Base-by-base conservation (phyloP, 2,329 filamentous ascomycete species). In the Zasmidium angulare region DNA sequence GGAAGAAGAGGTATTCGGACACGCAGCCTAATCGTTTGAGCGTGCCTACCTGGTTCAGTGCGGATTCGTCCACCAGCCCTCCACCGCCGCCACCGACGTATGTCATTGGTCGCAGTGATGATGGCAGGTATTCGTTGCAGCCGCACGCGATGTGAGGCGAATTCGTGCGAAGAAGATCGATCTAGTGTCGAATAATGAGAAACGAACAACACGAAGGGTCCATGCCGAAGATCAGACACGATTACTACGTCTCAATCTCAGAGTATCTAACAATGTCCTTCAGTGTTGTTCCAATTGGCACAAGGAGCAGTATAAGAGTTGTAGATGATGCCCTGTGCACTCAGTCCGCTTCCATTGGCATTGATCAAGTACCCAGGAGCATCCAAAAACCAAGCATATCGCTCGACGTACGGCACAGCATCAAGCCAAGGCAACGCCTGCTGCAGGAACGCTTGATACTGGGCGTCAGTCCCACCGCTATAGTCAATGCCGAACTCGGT, bases 401-500 rank as follows among this genome's bases (percentile, higher is more conserved):
- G 65, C 56, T 74, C 73, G n/a, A 80, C 71, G 57, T 70, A 74
- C 17, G 62, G 52, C 49, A 72, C 68, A 19, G 65, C 63, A 59
- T 79, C 77, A 53, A 80, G 66, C 69, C 73, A 79, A 0, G 71
- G 69, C 55, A 78, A 74, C 59, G 81, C 76, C 9, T 75, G 68
- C 55, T 71, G 58, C 60, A 88, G 71, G 76, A 86, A 86, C 24
- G 63, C 58, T 61, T 73, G 53, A 20, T 66, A 68, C 56, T 78
- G 74, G 59, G 79, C 71, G 14, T 77, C 74, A 17, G 22, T 66
- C 54, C 74, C 66, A 46, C 53, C 56, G 14, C 46, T 51, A 12
- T 40, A 48, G 48, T 68, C 61, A 54, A 84, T 80, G 12, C 81
- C 84, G 64, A 87, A 87, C 79, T 88, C 86, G 52, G 85, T 87